A percentile compares a stretch with the other conserved stretches of the same genome.
Conservation (phyloP, 2,329 filamentous ascomycete species). For the Onygenales sp. region DNA sequence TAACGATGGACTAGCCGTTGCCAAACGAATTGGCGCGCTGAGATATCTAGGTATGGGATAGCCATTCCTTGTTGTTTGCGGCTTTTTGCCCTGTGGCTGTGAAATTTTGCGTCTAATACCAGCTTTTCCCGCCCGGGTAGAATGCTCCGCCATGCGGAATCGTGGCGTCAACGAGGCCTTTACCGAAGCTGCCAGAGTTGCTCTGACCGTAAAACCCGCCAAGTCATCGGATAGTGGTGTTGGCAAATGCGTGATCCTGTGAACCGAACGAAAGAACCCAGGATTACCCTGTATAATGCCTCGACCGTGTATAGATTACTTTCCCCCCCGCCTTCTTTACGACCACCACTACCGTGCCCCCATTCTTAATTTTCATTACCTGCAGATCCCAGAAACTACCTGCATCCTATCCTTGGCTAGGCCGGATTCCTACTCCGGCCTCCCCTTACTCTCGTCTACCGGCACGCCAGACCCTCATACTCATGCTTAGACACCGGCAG, state of each 20-base stretch:
- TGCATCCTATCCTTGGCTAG: too few species aligned
- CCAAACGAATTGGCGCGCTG: slow-evolving; percentile 81
- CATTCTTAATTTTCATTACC: neutral
- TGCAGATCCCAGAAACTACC: neutral
- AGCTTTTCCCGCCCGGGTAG: slow-evolving; percentile 31
- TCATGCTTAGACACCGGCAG: too few species aligned
- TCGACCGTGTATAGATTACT: slow-evolving; percentile 4
- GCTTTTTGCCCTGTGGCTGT: neutral
- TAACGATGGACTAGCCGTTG: slow-evolving; percentile 82
- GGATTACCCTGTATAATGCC: neutral
- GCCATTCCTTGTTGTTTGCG: neutral
- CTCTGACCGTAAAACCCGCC: slow-evolving; percentile 48
- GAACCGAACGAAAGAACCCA: slow-evolving; percentile 2
- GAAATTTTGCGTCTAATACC: neutral
- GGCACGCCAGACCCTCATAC: too few species aligned
- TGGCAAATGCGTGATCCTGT: slow-evolving; percentile 27
- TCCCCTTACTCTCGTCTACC: too few species aligned
- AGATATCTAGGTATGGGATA: slow-evolving; percentile 66
- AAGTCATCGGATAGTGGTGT: slow-evolving; percentile 23
- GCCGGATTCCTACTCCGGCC: too few species aligned
- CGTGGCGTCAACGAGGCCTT: slow-evolving; percentile 97
- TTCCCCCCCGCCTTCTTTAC: slow-evolving; percentile 16
- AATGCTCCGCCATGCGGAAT: slow-evolving; percentile 98
- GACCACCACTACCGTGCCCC: neutral
- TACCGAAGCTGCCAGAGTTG: slow-evolving; percentile 91